These are phyloP conservation scores for Candida peoriensis DNA, from an alignment of 805 yeast genomes.

Conservation along the genomic window DNA sequence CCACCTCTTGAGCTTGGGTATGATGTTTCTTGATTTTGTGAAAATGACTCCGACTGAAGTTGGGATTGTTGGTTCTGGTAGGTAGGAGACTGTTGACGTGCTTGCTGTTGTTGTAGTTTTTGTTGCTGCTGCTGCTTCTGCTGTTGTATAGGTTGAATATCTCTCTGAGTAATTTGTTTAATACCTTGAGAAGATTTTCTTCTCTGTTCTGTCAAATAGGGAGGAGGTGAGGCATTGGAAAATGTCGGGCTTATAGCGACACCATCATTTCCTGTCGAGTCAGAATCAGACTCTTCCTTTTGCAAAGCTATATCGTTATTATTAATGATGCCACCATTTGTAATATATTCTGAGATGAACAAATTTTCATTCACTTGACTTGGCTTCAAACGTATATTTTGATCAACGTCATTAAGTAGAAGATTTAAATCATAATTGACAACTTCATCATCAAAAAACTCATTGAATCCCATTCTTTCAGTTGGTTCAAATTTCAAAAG, in stretches of 20 bases:
- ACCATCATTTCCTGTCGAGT: background rate
- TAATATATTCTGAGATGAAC: conserved; percentile 78
- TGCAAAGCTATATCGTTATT: conserved; percentile 13
- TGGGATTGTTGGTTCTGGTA: background rate
- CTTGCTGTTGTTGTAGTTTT: conserved; percentile 5
- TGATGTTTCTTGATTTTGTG: background rate
- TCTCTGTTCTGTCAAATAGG: no score
- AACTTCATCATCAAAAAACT: conserved; percentile 74
- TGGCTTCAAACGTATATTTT: conserved; percentile 60
- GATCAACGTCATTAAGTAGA: conserved; percentile 30
- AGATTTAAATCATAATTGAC: conserved; percentile 46
- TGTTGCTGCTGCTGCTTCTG: no score
- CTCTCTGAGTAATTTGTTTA: conserved; percentile 21
- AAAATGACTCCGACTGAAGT: background rate
- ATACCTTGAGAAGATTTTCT: conserved; percentile 2
- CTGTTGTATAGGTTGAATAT: conserved; percentile 21
- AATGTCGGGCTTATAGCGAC: no score
- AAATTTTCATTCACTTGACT: conserved; percentile 66
- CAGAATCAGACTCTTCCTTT: conserved; percentile 14
- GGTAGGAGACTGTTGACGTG: conserved; percentile 1
- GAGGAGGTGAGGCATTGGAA: no score
- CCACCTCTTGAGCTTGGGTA: conserved; percentile 2
- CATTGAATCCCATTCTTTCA: conserved; percentile 83
- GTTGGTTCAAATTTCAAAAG: conserved; percentile 80
- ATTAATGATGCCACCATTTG: conserved; percentile 26